Evolutionary conservation across 768 basidiomycete genomes (phyloP), one percentile per base, ranked within the genome.

Genomic region (Pisolithus tinctorius): DNA sequence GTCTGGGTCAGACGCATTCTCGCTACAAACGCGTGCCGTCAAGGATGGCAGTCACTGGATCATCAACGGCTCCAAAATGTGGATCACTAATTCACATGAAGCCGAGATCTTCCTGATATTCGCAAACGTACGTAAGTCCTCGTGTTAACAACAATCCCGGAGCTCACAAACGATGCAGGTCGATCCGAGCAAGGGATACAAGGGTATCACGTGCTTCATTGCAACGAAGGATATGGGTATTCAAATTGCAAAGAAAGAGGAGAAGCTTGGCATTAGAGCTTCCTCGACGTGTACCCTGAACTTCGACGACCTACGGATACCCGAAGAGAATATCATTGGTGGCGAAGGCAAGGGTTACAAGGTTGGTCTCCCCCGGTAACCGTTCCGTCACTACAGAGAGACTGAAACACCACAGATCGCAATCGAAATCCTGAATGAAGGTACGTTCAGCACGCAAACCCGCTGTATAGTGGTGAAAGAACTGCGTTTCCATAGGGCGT

Each of bases 61-160:
- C 29, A 66, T 99, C 48, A 94, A 93, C 59, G 96, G 96, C n/a
- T 90, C 91, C 50, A 99, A 99, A 75, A 94, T 95, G 93, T 96
- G 93, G 93, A 96, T 97, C 53, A 95, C 93, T 23, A 97, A 97
- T 70, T 94, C 93, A 0, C 79, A 82, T 52, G 92, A 94, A 69
- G 93, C 92, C 1, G 89, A 93, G 43, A 77, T 94, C 38, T 89
- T 88, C 74, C 83, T 95, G 58, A 88, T 98, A 45, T 98, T 99
- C 55, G 96, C 96, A 47, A 99, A 91, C 55, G 91, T 93, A 51
- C 53, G 80, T 64, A 42, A 17, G 14, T 34, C 27, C 27, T 27
- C 25, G 47, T 47, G 29, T 37, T 11, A 40, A 14, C 31, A 17
- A 23, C 42, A 29, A 6, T 27, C 8, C n/a, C n/a, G 6, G 34